Evolutionary conservation across 2,329 filamentous ascomycete genomes (phyloP).

Genomic region (Alternaria angustiovoidea): DNA sequence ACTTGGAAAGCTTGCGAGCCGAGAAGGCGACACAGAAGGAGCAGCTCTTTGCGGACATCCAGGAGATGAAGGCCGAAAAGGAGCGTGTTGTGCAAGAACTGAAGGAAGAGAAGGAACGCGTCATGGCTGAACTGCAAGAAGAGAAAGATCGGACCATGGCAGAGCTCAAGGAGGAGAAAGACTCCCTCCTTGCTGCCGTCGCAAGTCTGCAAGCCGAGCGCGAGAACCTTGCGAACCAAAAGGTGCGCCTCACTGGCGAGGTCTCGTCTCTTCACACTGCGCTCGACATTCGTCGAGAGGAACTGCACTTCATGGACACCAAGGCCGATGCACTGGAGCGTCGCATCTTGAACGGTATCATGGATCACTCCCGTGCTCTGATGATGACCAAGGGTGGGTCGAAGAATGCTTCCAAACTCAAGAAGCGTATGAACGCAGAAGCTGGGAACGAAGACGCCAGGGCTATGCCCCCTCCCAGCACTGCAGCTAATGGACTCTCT

Average conservation of each 20-base stretch:
- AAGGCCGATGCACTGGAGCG: constrained; percentile 90
- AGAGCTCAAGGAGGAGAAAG: constrained; percentile 54
- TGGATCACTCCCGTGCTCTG: constrained; percentile 93
- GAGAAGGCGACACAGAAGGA: constrained; percentile 71
- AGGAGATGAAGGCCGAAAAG: constrained; percentile 55
- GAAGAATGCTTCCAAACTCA: constrained; percentile 47
- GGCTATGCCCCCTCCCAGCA: constrained; percentile 44
- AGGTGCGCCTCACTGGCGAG: constrained; percentile 81
- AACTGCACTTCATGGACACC: constrained; percentile 87
- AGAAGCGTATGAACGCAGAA: constrained; percentile 45
- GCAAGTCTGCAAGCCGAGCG: constrained; percentile 71
- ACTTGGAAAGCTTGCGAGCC: constrained; percentile 54
- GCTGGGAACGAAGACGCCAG: constrained; percentile 48
- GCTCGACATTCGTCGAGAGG: constrained; percentile 85
- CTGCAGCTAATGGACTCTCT: constrained; percentile 47
- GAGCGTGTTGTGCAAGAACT: constrained; percentile 48
- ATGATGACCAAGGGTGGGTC: constrained; percentile 72
- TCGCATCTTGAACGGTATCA: constrained; percentile 91
- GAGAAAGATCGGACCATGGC: constrained; percentile 46
- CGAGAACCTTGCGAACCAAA: constrained; percentile 79
- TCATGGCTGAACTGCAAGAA: constrained; percentile 45
- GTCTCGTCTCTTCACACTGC: constrained; percentile 92
- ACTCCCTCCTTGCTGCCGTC: constrained; percentile 61
- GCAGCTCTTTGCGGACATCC: constrained; percentile 59
- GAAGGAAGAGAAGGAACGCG: constrained; percentile 54